phyloP scores from a whole-genome alignment of 108 stramenopile genomes.

The Nitzschia palea region DNA sequence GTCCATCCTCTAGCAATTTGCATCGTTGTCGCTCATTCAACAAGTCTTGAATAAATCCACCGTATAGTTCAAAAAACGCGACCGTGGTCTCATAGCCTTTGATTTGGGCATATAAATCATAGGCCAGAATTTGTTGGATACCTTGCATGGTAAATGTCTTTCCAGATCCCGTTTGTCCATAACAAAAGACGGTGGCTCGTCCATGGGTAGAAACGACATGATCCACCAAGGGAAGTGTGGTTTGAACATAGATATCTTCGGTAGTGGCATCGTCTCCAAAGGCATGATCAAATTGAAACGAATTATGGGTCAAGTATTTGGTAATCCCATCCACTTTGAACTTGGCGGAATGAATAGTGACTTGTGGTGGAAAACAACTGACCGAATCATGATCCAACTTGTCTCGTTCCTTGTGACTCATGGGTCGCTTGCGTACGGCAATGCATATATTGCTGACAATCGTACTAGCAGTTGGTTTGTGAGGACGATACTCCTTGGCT shows the following conservation, averaged over 20 bases:
- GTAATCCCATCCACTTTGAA: conserved; percentile 96
- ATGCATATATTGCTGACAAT: conserved; percentile 73
- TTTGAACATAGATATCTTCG: conserved; percentile 80
- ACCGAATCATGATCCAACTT: conserved; percentile 94
- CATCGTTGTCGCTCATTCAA: conserved; percentile 90
- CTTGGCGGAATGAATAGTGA: conserved; percentile 95
- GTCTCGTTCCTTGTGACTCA: conserved; percentile 73
- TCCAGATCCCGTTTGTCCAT: conserved; percentile 84
- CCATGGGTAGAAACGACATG: conserved; percentile 71
- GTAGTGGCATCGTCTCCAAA: conserved; percentile 76
- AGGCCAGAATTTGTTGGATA: conserved; percentile 85
- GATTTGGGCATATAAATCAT: conserved; percentile 82
- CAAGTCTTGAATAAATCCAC: conserved; percentile 94
- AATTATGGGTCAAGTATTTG: conserved; percentile 94
- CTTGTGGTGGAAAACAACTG: conserved; percentile 89
- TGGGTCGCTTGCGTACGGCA: conserved; percentile 87
- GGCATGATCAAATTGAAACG: conserved; percentile 95
- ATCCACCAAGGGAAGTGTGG: conserved; percentile 88
- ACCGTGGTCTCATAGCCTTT: conserved; percentile 20
- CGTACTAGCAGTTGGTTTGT: background rate
- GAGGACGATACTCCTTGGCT: background rate
- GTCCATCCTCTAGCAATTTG: conserved; percentile 96
- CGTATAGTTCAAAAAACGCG: conserved; percentile 97
- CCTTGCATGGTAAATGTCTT: conserved; percentile 97
- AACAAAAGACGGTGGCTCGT: conserved; percentile 93